Conservation (phyloP, 371 early-diverging fungal genomes). For the Mucor irregularis region DNA sequence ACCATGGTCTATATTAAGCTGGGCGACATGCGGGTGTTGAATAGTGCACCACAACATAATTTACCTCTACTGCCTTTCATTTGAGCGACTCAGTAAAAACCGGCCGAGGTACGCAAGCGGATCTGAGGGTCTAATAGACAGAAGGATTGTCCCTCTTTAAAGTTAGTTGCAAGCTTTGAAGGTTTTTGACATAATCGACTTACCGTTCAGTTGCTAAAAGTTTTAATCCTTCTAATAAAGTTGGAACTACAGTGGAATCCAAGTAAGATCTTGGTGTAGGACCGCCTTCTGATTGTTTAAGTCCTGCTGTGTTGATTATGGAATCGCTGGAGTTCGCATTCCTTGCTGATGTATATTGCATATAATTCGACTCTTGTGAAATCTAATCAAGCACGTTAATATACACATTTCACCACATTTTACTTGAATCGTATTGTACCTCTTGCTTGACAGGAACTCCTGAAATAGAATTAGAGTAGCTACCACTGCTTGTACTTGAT, state of each 20-base stretch:
- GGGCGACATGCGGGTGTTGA: neutral
- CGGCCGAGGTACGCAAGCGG: conserved; percentile 49
- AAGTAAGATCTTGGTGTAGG: conserved; percentile 58
- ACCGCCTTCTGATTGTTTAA: conserved; percentile 9
- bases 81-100: conserved; percentile 36
- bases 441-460: too few species aligned
- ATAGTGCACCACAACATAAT: too few species aligned
- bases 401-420: neutral
- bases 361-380: neutral
- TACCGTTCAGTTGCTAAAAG: conserved; percentile 61
- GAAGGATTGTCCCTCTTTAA: too few species aligned
- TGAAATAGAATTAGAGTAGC: too few species aligned
- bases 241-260: conserved; percentile 61
- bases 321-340: neutral
- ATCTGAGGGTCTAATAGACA: conserved; percentile 46
- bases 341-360: neutral
- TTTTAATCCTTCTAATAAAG: conserved; percentile 68
- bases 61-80: conserved; percentile 5
- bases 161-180: neutral
- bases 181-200: neutral
- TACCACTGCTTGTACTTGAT: too few species aligned
- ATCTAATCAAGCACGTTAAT: neutral
- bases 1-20: neutral
- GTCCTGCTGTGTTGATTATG: neutral
- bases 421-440: neutral